These are phyloP conservation scores for Porpolomopsis calyptriformis DNA, from an alignment of 768 basidiomycete species.

Conservation along the genomic window DNA sequence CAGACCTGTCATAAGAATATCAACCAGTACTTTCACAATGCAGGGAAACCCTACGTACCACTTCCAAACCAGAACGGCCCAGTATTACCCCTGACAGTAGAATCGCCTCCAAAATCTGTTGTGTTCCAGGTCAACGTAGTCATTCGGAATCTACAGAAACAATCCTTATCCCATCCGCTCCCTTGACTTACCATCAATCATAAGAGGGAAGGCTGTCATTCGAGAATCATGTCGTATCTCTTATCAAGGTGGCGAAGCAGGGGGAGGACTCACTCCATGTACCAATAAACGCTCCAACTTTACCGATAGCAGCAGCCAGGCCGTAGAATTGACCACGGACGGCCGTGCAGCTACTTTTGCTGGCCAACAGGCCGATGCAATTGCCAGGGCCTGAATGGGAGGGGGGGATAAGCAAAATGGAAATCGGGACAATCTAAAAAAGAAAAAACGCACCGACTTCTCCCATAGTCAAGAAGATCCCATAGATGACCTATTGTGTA, in stretches of 20 bases:
- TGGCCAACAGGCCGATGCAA: constrained; percentile 73
- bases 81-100: constrained; percentile 50
- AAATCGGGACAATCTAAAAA: constrained; percentile 23
- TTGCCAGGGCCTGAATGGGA: constrained; percentile 60
- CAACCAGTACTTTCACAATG: neutral
- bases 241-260: too few species aligned
- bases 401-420: neutral
- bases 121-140: too few species aligned
- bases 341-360: constrained; percentile 79
- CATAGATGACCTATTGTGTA: constrained; percentile 59
- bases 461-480: constrained; percentile 82
- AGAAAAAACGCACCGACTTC: constrained; percentile 43
- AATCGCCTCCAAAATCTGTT: constrained; percentile 51
- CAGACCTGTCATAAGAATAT: constrained; percentile 30
- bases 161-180: too few species aligned
- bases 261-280: constrained; percentile 61
- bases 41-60: constrained; percentile 25
- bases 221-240: neutral
- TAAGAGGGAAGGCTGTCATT: constrained; percentile 49
- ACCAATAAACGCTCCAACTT: constrained; percentile 74
- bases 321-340: constrained; percentile 83
- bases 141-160: too few species aligned
- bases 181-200: constrained; percentile 57
- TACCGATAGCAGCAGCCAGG: constrained; percentile 75
- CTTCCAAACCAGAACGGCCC: constrained; percentile 87